A percentile compares a stretch with the other conserved stretches of the same genome.
phyloP scores from a whole-genome alignment of 495 filamentous ascomycete species.

The Aspergillus bridgeri region DNA sequence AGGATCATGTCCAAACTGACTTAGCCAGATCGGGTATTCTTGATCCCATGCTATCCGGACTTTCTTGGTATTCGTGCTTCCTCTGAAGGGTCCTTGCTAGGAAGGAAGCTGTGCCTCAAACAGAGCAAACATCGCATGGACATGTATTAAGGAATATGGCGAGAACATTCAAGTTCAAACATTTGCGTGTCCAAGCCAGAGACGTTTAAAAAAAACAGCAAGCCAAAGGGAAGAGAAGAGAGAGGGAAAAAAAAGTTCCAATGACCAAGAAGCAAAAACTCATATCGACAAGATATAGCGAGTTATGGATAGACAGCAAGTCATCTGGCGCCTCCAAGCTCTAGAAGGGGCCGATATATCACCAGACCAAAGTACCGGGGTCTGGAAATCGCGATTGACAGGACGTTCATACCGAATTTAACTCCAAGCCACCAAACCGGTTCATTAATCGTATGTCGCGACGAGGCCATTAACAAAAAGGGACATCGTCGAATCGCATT shows the following conservation, averaged over 20 bases:
- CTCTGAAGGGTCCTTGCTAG: too few species aligned
- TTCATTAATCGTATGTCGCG: constrained; percentile 29
- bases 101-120: not conserved
- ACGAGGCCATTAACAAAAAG: constrained; percentile 17
- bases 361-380: constrained; percentile 13
- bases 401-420: constrained; percentile 22
- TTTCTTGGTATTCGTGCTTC: not conserved
- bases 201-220: not conserved
- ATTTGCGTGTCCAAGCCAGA: not conserved
- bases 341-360: constrained; percentile 10
- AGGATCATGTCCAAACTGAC: not conserved
- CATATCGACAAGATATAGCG: not conserved
- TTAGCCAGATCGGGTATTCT: not conserved
- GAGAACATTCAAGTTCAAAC: not conserved
- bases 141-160: not conserved
- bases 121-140: not conserved
- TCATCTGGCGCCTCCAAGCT: not conserved
- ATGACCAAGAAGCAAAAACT: not conserved
- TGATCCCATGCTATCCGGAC: not conserved
- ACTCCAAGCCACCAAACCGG: constrained; percentile 29
- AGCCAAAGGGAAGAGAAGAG: not conserved
- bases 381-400: constrained; percentile 11
- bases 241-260: not conserved
- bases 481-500: constrained; percentile 20
- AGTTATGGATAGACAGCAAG: not conserved